Conservation (phyloP, 805 yeast species). For the Barnettozyma pratensis region DNA sequence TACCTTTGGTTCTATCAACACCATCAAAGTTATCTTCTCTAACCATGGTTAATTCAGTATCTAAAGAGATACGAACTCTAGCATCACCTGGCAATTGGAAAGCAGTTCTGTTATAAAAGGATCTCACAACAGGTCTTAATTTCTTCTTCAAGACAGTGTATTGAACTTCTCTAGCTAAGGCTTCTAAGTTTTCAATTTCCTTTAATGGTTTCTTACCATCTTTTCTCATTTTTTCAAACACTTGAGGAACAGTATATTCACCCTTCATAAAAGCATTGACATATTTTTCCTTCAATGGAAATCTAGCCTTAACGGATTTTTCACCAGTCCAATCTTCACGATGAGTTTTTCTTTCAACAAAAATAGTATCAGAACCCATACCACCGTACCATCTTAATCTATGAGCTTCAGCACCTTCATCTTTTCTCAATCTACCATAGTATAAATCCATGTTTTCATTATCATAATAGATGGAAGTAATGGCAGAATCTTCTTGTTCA, state of each 20-base stretch:
- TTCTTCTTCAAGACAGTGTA: slow-evolving; percentile 80
- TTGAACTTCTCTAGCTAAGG: slow-evolving; percentile 89
- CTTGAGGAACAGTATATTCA: slow-evolving; percentile 79
- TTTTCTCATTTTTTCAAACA: slow-evolving; percentile 85
- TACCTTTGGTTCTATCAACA: slow-evolving; percentile 77
- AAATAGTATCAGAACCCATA: slow-evolving; percentile 86
- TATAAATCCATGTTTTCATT: slow-evolving; percentile 84
- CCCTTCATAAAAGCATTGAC: slow-evolving; percentile 84
- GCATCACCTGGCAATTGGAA: slow-evolving; percentile 99
- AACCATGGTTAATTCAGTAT: slow-evolving; percentile 95
- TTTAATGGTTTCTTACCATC: slow-evolving; percentile 84
- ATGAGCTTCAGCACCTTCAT: slow-evolving; percentile 98
- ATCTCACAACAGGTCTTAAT: slow-evolving; percentile 90
- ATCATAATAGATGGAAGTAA: slow-evolving; percentile 94
- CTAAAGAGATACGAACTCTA: slow-evolving; percentile 95
- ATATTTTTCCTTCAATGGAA: slow-evolving; percentile 84
- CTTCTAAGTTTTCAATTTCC: slow-evolving; percentile 89
- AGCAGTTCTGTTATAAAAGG: slow-evolving; percentile 97
- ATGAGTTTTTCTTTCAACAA: slow-evolving; percentile 96
- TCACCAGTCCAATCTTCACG: slow-evolving; percentile 99
- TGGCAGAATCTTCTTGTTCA: slow-evolving; percentile 90
- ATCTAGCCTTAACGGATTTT: slow-evolving; percentile 97
- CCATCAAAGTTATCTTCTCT: slow-evolving; percentile 98
- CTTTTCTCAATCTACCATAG: slow-evolving; percentile 90
- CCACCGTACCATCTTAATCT: slow-evolving; percentile 99